Evolutionary conservation across 2,329 filamentous ascomycete species (phyloP).

Genomic region (Aspergillus sp.): DNA sequence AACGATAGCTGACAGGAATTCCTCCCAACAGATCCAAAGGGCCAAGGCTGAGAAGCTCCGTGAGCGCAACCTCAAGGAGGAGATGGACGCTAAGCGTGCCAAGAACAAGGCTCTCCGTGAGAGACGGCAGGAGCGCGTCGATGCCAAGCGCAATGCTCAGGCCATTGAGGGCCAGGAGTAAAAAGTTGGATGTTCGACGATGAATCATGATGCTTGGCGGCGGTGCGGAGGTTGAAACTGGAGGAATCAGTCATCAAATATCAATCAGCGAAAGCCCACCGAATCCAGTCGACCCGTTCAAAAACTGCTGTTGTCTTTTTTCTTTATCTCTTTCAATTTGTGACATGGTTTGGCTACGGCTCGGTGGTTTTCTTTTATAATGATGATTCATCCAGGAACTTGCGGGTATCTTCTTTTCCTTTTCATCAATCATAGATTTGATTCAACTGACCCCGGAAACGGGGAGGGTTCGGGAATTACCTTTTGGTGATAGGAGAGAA

Average conservation of each 20-base stretch:
- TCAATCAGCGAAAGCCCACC: constrained; percentile 17
- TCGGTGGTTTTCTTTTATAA: constrained; percentile 9
- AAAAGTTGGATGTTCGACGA: constrained; percentile 16
- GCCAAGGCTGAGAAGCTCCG: constrained; percentile 99
- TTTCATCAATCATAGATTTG: no score
- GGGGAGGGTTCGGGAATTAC: constrained; percentile 11
- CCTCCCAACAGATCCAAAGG: constrained; percentile 79
- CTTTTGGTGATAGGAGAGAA: neutral
- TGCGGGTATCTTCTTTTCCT: constrained; percentile 1
- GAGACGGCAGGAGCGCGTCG: constrained; percentile 88
- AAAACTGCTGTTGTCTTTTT: constrained; percentile 11
- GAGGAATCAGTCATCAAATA: constrained; percentile 7
- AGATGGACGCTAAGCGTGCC: constrained; percentile 99
- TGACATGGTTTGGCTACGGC: neutral
- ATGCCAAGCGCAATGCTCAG: constrained; percentile 83
- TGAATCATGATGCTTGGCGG: constrained; percentile 23
- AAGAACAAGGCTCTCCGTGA: constrained; percentile 99
- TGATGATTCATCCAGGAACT: constrained; percentile 9
- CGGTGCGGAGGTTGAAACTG: constrained; percentile 31
- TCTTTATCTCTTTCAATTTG: constrained; percentile 10
- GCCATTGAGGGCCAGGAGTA: constrained; percentile 57
- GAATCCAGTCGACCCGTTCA: constrained; percentile 17
- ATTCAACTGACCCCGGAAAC: neutral
- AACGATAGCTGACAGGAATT: constrained; percentile 8
- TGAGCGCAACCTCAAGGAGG: constrained; percentile 92